phyloP scores from a whole-genome alignment of 1,139 yeast genomes.

The Hyphopichia pseudoburtonii region DNA sequence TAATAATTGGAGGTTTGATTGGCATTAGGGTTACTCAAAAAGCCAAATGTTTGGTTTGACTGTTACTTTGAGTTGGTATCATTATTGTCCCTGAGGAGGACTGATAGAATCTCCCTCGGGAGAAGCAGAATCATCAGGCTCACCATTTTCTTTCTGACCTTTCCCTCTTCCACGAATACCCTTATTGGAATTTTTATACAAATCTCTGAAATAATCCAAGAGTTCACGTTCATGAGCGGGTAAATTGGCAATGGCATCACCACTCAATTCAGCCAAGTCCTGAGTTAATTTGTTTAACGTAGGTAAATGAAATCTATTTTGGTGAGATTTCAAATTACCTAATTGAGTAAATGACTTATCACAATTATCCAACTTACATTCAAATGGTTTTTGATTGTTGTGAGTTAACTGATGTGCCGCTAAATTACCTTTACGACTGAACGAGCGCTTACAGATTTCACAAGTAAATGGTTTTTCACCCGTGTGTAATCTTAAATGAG shows the following conservation, averaged over 20 bases:
- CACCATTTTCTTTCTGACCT: constrained; percentile 5
- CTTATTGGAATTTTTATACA: constrained; percentile 84
- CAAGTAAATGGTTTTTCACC: constrained; percentile 89
- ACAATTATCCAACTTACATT: constrained; percentile 79
- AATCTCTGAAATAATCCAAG: constrained; percentile 71
- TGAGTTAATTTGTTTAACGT: constrained; percentile 66
- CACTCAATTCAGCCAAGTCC: constrained; percentile 57
- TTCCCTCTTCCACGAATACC: constrained; percentile 92
- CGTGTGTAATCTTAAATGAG: constrained; percentile 85
- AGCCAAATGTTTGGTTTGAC: constrained; percentile 2
- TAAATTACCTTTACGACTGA: constrained; percentile 86
- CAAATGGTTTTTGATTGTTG: constrained; percentile 73
- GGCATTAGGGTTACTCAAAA: constrained; percentile 2
- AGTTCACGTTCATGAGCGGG: constrained; percentile 68
- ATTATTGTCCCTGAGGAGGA: constrained; percentile 1
- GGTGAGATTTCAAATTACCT: constrained; percentile 92
- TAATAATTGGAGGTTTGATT: not conserved
- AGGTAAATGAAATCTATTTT: constrained; percentile 79
- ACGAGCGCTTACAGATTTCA: constrained; percentile 67
- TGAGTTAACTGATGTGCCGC: constrained; percentile 86
- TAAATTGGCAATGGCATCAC: constrained; percentile 45
- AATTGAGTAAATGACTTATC: constrained; percentile 85
- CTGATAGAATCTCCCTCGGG: not conserved
- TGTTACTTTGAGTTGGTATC: constrained; percentile 3
- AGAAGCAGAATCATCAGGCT: not conserved